Percentiles rank a stretch among this genome's conserved stretches.
phyloP scores from a whole-genome alignment of 202 grass and related monocot genomes.

The Digitaria exilis region DNA sequence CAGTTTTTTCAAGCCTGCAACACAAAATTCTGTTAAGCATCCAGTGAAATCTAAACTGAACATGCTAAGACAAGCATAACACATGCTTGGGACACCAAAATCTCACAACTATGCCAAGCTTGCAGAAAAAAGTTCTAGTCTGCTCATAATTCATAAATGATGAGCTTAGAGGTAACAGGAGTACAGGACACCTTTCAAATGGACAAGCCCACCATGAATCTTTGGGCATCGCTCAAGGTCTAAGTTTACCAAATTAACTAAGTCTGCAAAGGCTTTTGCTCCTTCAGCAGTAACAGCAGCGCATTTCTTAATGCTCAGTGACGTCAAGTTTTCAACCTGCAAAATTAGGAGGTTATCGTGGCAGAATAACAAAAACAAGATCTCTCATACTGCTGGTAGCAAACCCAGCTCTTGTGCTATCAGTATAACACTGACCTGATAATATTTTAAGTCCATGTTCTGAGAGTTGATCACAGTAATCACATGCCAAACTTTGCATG shows the following conservation, averaged over 20 bases:
- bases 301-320: slow-evolving; percentile 88
- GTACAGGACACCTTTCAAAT: slow-evolving; percentile 89
- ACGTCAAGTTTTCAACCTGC: slow-evolving; percentile 88
- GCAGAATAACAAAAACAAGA: slow-evolving; percentile 2
- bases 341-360: slow-evolving; percentile 30
- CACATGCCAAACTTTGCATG: slow-evolving; percentile 78
- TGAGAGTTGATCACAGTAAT: slow-evolving; percentile 92
- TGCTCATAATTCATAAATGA: slow-evolving; percentile 3
- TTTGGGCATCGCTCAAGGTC: slow-evolving; percentile 84
- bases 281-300: slow-evolving; percentile 76
- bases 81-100: not conserved
- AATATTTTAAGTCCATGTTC: slow-evolving; percentile 72
- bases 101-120: not conserved
- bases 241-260: slow-evolving; percentile 87
- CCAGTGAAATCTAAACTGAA: not conserved
- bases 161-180: slow-evolving; percentile 26
- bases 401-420: slow-evolving; percentile 28
- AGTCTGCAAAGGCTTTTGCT: slow-evolving; percentile 74
- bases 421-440: slow-evolving; percentile 52
- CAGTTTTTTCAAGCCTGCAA: slow-evolving; percentile 80
- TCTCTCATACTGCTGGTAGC: slow-evolving; percentile 4
- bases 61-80: slow-evolving; percentile 17
- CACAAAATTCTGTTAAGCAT: slow-evolving; percentile 37
- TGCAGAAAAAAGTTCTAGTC: slow-evolving; percentile 10
- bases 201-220: slow-evolving; percentile 82